Percentiles rank a stretch among this genome's conserved stretches.
Conservation (phyloP, 805 yeast genomes). For the Candida broadrunensis region DNA sequence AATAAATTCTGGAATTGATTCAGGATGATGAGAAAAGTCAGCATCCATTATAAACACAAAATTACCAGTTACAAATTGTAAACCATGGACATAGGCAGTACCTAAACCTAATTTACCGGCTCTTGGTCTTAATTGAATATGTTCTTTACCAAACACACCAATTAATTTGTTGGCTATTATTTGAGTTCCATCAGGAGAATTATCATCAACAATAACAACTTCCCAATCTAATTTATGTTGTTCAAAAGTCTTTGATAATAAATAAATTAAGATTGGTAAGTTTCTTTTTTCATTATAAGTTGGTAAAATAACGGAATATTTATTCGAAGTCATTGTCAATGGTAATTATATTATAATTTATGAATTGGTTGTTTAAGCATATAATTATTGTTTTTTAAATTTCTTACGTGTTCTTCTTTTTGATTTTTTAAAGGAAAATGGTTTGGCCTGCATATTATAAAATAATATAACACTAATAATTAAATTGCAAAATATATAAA, state of each 20-base stretch:
- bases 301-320: slow-evolving; percentile 73
- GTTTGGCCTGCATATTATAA: background rate
- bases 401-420: background rate
- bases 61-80: slow-evolving; percentile 67
- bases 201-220: slow-evolving; percentile 72
- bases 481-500: no score
- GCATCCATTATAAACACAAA: slow-evolving; percentile 83
- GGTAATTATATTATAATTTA: background rate
- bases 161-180: slow-evolving; percentile 62
- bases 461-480: background rate
- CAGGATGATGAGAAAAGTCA: slow-evolving; percentile 79
- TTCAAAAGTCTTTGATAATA: slow-evolving; percentile 64
- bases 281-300: slow-evolving; percentile 70
- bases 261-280: slow-evolving; percentile 65
- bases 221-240: slow-evolving; percentile 66
- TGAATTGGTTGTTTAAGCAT: no score
- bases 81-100: slow-evolving; percentile 78
- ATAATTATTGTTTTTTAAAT: background rate
- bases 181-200: slow-evolving; percentile 81
- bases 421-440: background rate
- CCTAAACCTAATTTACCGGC: slow-evolving; percentile 78
- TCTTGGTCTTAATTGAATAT: slow-evolving; percentile 64
- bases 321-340: slow-evolving; percentile 23
- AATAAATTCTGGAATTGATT: slow-evolving; percentile 74
- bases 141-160: slow-evolving; percentile 55